These are phyloP conservation scores for Pleomassaria siparia DNA, from an alignment of 2,329 filamentous ascomycete species.

Conservation along the genomic window DNA sequence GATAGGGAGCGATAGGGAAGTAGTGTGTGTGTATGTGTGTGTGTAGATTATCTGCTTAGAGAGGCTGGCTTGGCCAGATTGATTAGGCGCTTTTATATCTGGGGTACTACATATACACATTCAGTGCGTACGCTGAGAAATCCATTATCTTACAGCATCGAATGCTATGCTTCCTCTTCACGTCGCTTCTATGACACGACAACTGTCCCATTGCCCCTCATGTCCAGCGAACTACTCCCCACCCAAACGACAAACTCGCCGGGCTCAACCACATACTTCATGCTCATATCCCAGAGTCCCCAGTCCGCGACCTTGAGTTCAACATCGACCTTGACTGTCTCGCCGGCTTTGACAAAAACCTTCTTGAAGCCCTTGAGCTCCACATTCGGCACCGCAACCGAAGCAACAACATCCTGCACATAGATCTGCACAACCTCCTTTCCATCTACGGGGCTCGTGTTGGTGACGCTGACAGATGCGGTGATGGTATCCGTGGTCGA, in stretches of 20 bases:
- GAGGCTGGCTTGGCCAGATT: no score
- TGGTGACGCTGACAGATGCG: slow-evolving; percentile 63
- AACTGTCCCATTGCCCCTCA: slow-evolving; percentile 59
- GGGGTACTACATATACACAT: no score
- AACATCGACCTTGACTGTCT: slow-evolving; percentile 57
- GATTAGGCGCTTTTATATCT: no score
- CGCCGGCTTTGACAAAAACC: slow-evolving; percentile 61
- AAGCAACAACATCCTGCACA: slow-evolving; percentile 62
- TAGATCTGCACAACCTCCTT: slow-evolving; percentile 71
- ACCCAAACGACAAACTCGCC: slow-evolving; percentile 66
- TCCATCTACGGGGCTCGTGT: slow-evolving; percentile 58
- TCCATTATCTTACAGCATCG: background rate
- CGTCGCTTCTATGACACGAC: slow-evolving; percentile 51
- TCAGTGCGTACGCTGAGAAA: background rate
- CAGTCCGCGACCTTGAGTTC: slow-evolving; percentile 54
- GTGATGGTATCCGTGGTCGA: slow-evolving; percentile 58
- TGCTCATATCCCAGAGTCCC: slow-evolving; percentile 59
- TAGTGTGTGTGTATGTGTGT: no score
- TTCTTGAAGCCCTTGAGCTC: slow-evolving; percentile 69
- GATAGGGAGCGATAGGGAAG: no score
- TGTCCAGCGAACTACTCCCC: slow-evolving; percentile 60
- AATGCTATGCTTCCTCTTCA: background rate
- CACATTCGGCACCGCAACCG: slow-evolving; percentile 65
- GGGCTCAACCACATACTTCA: slow-evolving; percentile 74
- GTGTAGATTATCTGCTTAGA: no score